These are phyloP conservation scores for Lactarius trivialis DNA, from an alignment of 768 basidiomycete species.

Conservation along the genomic window DNA sequence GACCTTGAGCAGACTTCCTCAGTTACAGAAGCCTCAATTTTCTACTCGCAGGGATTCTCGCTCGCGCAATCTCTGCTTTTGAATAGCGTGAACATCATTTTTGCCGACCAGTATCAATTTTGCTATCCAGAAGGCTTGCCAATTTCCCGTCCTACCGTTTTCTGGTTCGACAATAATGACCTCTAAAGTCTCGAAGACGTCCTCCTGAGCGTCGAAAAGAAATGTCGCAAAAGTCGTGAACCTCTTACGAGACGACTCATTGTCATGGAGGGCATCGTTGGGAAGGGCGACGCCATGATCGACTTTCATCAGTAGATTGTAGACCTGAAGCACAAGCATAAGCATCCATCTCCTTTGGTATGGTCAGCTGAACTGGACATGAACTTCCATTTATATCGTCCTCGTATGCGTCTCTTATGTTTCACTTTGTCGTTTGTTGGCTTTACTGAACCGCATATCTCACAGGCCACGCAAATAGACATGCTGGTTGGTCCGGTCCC, in stretches of 20 bases:
- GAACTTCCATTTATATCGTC: too few relatives aligned
- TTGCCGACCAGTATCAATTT: constrained; percentile 98
- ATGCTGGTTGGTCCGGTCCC: too few relatives aligned
- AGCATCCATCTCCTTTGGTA: too few relatives aligned
- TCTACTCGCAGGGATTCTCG: constrained; percentile 92
- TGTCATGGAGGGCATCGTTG: constrained; percentile 94
- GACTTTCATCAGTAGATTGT: too few relatives aligned
- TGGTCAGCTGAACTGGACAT: too few relatives aligned
- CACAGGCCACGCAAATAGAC: too few relatives aligned
- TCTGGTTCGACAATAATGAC: constrained; percentile 97
- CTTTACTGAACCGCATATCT: too few relatives aligned
- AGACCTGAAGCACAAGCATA: too few relatives aligned
- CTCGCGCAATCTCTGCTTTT: constrained; percentile 94
- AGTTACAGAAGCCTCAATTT: constrained; percentile 80
- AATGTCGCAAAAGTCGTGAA: constrained; percentile 72
- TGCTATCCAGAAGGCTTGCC: constrained; percentile 92
- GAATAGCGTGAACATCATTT: constrained; percentile 97
- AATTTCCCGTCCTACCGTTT: constrained; percentile 83
- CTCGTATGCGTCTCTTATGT: too few relatives aligned
- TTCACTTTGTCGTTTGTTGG: too few relatives aligned
- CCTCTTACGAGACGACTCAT: constrained; percentile 91
- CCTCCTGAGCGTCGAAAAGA: constrained; percentile 71
- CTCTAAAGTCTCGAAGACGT: constrained; percentile 88
- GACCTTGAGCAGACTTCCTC: constrained; percentile 52
- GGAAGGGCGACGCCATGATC: constrained; percentile 90